Base-by-base conservation (phyloP, 768 basidiomycete species). In the Leccinum uliginosum region DNA sequence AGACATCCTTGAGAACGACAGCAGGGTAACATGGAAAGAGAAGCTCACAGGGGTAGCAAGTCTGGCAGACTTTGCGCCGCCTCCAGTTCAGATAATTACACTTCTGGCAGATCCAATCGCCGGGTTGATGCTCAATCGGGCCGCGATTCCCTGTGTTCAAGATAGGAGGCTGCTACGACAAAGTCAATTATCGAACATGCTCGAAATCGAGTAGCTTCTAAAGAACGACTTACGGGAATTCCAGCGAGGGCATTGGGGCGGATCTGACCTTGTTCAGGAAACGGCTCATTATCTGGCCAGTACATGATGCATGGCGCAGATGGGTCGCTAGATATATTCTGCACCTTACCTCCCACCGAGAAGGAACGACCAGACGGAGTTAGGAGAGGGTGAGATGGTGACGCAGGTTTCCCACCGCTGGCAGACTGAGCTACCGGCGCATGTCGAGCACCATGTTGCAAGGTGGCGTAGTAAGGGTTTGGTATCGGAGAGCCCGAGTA, bases 21-120 rank as follows among this genome's bases (percentile, higher is more conserved):
- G 52, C 40, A 54, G 55, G 51, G 30, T 47, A 57, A 55, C 54
- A 49, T 12, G 27, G 40, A 53, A 56, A 58, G 57, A 43, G 23
- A 54, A 57, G 80, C 86, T 61, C 65, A 90, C 89, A 92, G 49
- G 91, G 90, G 58, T 83, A 82, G 72, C 91, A 93, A 10, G 89
- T 91, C 77, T 93, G 91, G 74, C 91, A 93, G 57, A 93, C 91
- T 72, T 93, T 93, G 54, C 91, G 76, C 56, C 91, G 75, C 61
- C 91, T 79, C 91, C 91, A 93, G 69, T 93, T 93, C 62, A 91
- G 72, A 73, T 93, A 93, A 66, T 88, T 87, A 71, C 91, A 93
- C 68, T 87, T 89, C 61, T 78, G 76, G 72, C 91, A 93, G 55
- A 90, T 79, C 91, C 87, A 89, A 74, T 89, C 87, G 17, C 86